Conservation (phyloP, 2,329 filamentous ascomycete genomes). For the Phyllosticta citribraziliensis region DNA sequence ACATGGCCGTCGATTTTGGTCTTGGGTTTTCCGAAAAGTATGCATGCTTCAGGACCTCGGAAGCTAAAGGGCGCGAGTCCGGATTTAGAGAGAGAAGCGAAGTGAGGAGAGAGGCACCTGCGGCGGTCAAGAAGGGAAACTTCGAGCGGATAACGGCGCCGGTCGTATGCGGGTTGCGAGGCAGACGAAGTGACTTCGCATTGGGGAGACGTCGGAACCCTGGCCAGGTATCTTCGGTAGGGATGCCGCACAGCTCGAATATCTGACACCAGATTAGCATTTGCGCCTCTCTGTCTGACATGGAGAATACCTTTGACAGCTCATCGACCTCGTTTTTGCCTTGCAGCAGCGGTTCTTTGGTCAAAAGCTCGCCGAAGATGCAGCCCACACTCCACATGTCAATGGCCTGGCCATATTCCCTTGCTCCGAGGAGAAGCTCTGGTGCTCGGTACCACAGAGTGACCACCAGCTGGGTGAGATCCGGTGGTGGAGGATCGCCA, state of each 20-base stretch:
- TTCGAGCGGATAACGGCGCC: slow-evolving; percentile 57
- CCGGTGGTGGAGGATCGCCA: slow-evolving; percentile 60
- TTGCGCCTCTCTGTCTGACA: slow-evolving; percentile 12
- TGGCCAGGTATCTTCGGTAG: slow-evolving; percentile 75
- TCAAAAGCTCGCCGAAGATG: slow-evolving; percentile 86
- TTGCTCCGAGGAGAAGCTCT: slow-evolving; percentile 75
- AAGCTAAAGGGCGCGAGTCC: slow-evolving; percentile 56
- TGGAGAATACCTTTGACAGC: slow-evolving; percentile 50
- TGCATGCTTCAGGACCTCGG: slow-evolving; percentile 63
- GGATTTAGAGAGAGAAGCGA: slow-evolving; percentile 69
- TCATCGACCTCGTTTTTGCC: slow-evolving; percentile 91
- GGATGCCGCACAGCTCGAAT: slow-evolving; percentile 81
- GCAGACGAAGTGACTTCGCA: slow-evolving; percentile 65
- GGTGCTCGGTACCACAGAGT: slow-evolving; percentile 95
- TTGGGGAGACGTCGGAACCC: slow-evolving; percentile 80
- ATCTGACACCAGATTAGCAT: slow-evolving; percentile 39
- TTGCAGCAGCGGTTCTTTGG: slow-evolving; percentile 71
- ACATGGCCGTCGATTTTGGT: slow-evolving; percentile 83
- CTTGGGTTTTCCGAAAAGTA: slow-evolving; percentile 88
- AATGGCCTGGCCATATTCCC: slow-evolving; percentile 63
- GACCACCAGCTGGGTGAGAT: slow-evolving; percentile 85
- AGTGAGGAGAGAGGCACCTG: slow-evolving; percentile 61
- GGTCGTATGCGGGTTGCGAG: slow-evolving; percentile 28
- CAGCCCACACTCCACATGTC: slow-evolving; percentile 97
- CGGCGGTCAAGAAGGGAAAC: slow-evolving; percentile 71